A percentile compares a stretch with the other conserved stretches of the same genome.
Conservation (phyloP, 208 protist species). For the Angomonas deanei region DNA sequence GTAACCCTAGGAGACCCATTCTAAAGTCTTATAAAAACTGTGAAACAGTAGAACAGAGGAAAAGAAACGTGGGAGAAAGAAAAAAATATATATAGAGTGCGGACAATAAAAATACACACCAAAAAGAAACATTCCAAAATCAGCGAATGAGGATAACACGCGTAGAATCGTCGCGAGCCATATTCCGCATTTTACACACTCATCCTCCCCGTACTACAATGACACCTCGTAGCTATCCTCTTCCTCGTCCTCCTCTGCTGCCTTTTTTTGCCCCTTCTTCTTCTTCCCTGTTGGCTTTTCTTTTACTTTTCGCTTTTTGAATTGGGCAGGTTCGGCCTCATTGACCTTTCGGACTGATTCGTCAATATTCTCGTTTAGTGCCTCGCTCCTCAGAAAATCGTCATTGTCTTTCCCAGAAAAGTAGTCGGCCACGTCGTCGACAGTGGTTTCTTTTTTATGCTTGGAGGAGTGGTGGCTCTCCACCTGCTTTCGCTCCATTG, state of each 20-base stretch:
- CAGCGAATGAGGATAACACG: background rate
- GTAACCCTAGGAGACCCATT: slow-evolving; percentile 79
- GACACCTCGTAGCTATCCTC: background rate
- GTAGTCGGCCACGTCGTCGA: background rate
- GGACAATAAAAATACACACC: background rate
- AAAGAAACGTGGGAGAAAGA: slow-evolving; percentile 1
- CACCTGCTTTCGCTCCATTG: slow-evolving; percentile 16
- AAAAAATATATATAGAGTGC: background rate
- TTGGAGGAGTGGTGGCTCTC: background rate
- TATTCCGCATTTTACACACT: no score
- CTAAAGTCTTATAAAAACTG: background rate
- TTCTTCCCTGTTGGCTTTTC: background rate
- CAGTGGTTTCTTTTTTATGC: background rate
- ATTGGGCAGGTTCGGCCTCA: background rate
- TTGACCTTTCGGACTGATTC: background rate
- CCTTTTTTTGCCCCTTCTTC: background rate
- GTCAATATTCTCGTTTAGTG: no score
- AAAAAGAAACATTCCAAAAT: slow-evolving; percentile 5
- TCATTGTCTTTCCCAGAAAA: no score
- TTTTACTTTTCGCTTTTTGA: background rate
- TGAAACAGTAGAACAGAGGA: background rate
- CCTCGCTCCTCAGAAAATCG: background rate
- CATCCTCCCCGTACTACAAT: no score
- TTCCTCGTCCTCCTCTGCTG: background rate
- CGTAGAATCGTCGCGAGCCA: background rate